Conservation (phyloP, 2,329 filamentous ascomycete species). For the Albophoma yamanashiensis region DNA sequence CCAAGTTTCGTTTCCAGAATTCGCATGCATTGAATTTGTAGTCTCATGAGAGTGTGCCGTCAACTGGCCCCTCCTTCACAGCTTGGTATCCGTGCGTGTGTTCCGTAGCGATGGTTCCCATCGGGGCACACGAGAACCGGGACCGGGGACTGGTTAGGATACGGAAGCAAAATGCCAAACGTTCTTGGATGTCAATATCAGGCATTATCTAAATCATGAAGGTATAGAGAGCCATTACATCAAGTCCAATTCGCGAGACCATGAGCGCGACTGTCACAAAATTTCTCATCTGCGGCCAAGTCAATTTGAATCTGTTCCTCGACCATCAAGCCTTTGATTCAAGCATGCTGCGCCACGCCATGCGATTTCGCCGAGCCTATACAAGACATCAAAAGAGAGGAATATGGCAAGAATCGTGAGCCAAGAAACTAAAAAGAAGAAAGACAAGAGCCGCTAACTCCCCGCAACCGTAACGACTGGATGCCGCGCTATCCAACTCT, state of each 20-base stretch:
- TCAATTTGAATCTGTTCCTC: background rate
- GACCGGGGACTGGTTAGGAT: background rate
- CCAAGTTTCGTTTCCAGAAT: background rate
- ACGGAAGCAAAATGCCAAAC: background rate
- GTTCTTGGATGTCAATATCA: background rate
- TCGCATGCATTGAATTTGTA: too few relatives aligned
- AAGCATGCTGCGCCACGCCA: background rate
- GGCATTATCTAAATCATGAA: background rate
- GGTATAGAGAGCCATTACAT: background rate
- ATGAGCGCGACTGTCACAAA: background rate
- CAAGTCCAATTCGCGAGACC: background rate
- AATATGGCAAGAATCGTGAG: conserved; percentile 1
- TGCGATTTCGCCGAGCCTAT: background rate
- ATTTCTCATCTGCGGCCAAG: background rate
- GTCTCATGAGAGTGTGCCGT: background rate
- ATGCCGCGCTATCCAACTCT: conserved; percentile 11
- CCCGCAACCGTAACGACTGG: background rate
- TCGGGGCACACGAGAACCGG: background rate
- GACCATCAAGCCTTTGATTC: background rate
- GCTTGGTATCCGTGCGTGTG: too few relatives aligned
- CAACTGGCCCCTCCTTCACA: background rate
- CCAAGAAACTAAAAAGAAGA: conserved; percentile 2
- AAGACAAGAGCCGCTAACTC: conserved; percentile 1
- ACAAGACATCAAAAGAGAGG: conserved; percentile 3
- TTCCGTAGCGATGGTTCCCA: background rate